Evolutionary conservation across 805 yeast species (phyloP).

Genomic region (Candida nemodendra): DNA sequence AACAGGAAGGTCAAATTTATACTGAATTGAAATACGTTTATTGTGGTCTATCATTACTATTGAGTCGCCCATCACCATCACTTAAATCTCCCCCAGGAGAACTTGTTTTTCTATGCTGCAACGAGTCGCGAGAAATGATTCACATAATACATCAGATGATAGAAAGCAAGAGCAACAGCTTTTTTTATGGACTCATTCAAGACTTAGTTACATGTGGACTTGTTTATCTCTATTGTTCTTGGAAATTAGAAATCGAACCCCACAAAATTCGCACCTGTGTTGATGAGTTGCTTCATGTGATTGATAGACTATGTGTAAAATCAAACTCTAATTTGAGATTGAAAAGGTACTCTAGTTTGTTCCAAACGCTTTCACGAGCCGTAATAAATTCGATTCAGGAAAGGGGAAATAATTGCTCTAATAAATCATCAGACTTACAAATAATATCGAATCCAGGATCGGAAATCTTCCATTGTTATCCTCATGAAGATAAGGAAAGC

Average conservation of each 20-base stretch:
- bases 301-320: too few species aligned
- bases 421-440: not conserved
- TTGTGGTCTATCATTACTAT: not conserved
- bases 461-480: not conserved
- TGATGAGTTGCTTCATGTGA: not conserved
- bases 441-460: not conserved
- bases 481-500: not conserved
- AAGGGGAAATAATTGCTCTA: not conserved
- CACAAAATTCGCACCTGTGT: not conserved
- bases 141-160: too few species aligned
- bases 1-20: not conserved
- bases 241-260: not conserved
- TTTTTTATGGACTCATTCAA: too few species aligned
- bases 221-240: not conserved
- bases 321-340: too few species aligned
- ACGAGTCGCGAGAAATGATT: too few species aligned
- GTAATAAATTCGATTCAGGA: not conserved
- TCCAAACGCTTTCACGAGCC: too few species aligned
- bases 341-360: too few species aligned
- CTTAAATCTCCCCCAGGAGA: too few species aligned
- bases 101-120: too few species aligned
- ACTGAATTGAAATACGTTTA: slow-evolving; percentile 1
- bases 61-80: slow-evolving; percentile 5
- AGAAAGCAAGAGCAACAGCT: too few species aligned
- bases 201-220: not conserved